Evolutionary conservation across 768 basidiomycete species (phyloP).

Genomic region (Asterophora parasitica): DNA sequence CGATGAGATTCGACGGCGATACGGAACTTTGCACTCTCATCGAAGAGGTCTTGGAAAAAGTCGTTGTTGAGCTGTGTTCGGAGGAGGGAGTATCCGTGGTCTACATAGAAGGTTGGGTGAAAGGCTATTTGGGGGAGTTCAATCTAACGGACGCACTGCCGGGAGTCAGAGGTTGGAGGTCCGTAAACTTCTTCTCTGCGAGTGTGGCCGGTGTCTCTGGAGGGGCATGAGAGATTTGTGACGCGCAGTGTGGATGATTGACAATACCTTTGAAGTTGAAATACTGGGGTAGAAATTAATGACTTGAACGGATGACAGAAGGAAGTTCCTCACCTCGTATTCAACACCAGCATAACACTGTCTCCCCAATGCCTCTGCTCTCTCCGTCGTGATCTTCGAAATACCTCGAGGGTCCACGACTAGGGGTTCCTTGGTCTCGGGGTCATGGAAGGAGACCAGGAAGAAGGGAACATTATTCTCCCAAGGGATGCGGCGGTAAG

Average conservation of each 20-base stretch:
- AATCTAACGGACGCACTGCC: conserved; percentile 68
- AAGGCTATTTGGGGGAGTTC: not conserved
- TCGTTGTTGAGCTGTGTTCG: conserved; percentile 84
- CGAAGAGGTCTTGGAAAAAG: conserved; percentile 88
- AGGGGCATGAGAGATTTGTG: conserved; percentile 4
- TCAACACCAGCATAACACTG: conserved; percentile 84
- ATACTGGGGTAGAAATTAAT: conserved; percentile 45
- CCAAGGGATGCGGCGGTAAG: conserved; percentile 88
- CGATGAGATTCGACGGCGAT: conserved; percentile 86
- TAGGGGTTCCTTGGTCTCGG: conserved; percentile 73
- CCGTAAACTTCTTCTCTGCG: conserved; percentile 71
- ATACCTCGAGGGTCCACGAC: conserved; percentile 85
- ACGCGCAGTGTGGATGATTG: not conserved
- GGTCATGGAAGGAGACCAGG: conserved; percentile 85
- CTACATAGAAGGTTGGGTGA: conserved; percentile 32
- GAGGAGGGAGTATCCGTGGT: conserved; percentile 96
- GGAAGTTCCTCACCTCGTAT: conserved; percentile 65
- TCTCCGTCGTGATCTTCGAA: conserved; percentile 53
- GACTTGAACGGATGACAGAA: not conserved
- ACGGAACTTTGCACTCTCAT: conserved; percentile 65
- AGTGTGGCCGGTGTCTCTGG: conserved; percentile 76
- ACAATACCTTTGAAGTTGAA: conserved; percentile 82
- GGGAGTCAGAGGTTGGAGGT: conserved; percentile 78
- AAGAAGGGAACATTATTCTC: conserved; percentile 92
- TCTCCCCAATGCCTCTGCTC: conserved; percentile 43